phyloP scores from a whole-genome alignment of 1,284 basidiomycete genomes.

The Pseudozyma tsukubaensis region DNA sequence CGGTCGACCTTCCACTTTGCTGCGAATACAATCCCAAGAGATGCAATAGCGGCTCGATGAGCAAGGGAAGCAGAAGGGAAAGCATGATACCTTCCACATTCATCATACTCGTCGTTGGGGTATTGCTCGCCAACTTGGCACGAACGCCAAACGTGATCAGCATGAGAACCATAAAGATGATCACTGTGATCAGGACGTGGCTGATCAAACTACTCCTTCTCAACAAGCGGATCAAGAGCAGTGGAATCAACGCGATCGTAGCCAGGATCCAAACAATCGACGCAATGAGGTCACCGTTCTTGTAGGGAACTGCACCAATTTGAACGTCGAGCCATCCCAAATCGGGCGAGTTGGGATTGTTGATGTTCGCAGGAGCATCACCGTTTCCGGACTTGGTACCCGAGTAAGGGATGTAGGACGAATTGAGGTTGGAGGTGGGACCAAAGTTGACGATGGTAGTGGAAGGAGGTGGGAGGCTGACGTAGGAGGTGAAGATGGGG shows the following conservation, averaged over 20 bases:
- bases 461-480: slow-evolving; percentile 19
- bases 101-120: slow-evolving; percentile 46
- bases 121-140: slow-evolving; percentile 35
- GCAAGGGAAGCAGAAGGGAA: slow-evolving; percentile 37
- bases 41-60: slow-evolving; percentile 50
- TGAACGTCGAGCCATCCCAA: slow-evolving; percentile 54
- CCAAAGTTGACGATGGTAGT: slow-evolving; percentile 41
- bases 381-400: slow-evolving; percentile 39
- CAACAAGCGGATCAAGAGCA: slow-evolving; percentile 52
- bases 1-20: slow-evolving; percentile 31
- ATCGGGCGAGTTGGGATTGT: slow-evolving; percentile 52
- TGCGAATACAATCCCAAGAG: slow-evolving; percentile 43
- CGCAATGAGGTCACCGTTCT: slow-evolving; percentile 56
- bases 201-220: slow-evolving; percentile 50
- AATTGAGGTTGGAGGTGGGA: slow-evolving; percentile 42
- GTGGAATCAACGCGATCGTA: slow-evolving; percentile 44
- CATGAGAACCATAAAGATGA: slow-evolving; percentile 47
- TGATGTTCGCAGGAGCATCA: slow-evolving; percentile 44
- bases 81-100: slow-evolving; percentile 47
- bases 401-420: slow-evolving; percentile 12
- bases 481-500: slow-evolving; percentile 43
- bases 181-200: slow-evolving; percentile 46
- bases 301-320: slow-evolving; percentile 51
- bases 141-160: slow-evolving; percentile 45
- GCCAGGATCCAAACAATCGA: slow-evolving; percentile 51